These are phyloP conservation scores for Pythium coloratum DNA, from an alignment of 352 stramenopile species.

Conservation along the genomic window DNA sequence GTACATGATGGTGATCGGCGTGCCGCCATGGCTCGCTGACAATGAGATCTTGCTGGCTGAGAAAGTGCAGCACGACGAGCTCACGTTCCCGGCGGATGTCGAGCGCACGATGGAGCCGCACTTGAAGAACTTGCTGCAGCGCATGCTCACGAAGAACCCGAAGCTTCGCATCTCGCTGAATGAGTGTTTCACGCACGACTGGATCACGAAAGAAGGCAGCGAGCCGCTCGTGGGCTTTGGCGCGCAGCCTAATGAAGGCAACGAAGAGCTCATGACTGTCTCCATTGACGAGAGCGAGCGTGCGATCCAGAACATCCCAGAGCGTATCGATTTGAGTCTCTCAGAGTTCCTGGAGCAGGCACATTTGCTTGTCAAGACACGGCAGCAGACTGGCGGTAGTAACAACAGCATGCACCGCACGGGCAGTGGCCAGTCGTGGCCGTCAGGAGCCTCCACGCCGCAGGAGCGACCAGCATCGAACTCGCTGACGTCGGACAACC, in stretches of 20 bases:
- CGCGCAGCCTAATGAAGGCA: constrained; percentile 41
- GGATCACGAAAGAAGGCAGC: constrained; percentile 92
- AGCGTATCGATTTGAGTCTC: constrained; percentile 79
- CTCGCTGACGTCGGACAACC: constrained; percentile 8
- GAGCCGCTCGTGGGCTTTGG: constrained; percentile 62
- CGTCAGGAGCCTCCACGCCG: constrained; percentile 6
- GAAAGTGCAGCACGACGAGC: constrained; percentile 83
- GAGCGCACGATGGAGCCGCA: constrained; percentile 81
- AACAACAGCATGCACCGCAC: constrained; percentile 21
- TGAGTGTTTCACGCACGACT: constrained; percentile 90
- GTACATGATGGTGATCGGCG: constrained; percentile 92
- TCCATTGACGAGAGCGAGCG: constrained; percentile 83
- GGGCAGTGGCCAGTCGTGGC: constrained; percentile 22
- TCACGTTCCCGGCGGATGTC: constrained; percentile 79
- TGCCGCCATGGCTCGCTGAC: constrained; percentile 89
- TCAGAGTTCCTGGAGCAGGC: constrained; percentile 73
- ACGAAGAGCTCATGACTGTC: constrained; percentile 63
- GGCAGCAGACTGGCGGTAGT: constrained; percentile 34
- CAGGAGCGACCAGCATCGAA: constrained; percentile 13
- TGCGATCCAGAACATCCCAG: constrained; percentile 86
- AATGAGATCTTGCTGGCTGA: constrained; percentile 89
- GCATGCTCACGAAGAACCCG: constrained; percentile 91
- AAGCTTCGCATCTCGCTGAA: constrained; percentile 73
- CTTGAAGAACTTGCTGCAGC: constrained; percentile 88
- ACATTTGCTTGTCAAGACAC: constrained; percentile 75